These are phyloP conservation scores for Lentinula raphanica DNA, from an alignment of 768 basidiomycete species.

Conservation along the genomic window DNA sequence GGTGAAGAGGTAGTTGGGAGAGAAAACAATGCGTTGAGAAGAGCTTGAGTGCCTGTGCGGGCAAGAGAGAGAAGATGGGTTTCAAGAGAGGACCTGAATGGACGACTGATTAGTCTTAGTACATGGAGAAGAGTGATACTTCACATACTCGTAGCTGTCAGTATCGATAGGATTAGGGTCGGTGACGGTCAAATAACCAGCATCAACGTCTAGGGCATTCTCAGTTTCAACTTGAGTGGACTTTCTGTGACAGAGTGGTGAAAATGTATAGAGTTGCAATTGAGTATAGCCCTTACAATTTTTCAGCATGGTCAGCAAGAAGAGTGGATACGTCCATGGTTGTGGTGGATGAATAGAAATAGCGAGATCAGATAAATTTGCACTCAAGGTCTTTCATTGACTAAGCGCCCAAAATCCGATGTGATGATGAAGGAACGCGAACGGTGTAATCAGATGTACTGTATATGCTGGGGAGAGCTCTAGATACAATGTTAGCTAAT, in stretches of 20 bases:
- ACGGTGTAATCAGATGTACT: no score
- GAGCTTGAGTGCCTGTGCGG: conserved; percentile 75
- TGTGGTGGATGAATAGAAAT: neutral
- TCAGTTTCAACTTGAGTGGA: conserved; percentile 72
- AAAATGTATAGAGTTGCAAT: neutral
- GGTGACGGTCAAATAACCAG: conserved; percentile 78
- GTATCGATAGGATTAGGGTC: conserved; percentile 85
- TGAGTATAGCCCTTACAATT: conserved; percentile 50
- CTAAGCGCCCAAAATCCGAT: neutral
- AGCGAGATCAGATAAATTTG: no score
- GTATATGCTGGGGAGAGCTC: no score
- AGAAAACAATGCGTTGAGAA: conserved; percentile 74
- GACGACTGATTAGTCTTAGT: neutral
- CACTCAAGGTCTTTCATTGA: no score
- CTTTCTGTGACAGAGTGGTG: conserved; percentile 41
- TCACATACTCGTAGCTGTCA: conserved; percentile 71
- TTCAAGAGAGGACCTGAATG: conserved; percentile 77
- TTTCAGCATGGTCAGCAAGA: conserved; percentile 66
- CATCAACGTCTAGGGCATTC: conserved; percentile 72
- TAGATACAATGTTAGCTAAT: no score
- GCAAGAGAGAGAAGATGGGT: conserved; percentile 74
- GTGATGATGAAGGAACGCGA: no score
- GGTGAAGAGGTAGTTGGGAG: conserved; percentile 72
- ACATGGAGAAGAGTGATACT: neutral
- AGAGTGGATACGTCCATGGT: conserved; percentile 80